Percentiles rank a stretch among this genome's conserved stretches.
phyloP scores from a whole-genome alignment of 352 stramenopile species.

The Saprolegnia parasitica region DNA sequence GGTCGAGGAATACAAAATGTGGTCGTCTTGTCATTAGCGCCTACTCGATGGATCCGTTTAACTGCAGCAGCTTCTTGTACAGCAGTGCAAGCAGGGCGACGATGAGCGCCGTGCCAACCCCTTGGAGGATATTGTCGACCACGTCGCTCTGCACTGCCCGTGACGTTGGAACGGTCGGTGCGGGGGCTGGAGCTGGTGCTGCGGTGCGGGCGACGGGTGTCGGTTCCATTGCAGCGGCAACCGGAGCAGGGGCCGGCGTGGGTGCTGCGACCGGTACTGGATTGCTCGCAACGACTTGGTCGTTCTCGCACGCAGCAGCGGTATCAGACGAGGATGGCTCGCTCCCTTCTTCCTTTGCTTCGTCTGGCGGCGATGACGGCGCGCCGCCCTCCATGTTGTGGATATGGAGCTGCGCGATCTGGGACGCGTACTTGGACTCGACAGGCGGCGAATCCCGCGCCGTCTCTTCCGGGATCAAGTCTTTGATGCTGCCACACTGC shows the following conservation, averaged over 20 bases:
- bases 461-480: conserved; percentile 54
- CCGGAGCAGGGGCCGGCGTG: background rate
- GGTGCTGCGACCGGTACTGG: background rate
- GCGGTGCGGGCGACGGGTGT: background rate
- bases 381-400: conserved; percentile 53
- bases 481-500: conserved; percentile 54
- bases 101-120: conserved; percentile 56
- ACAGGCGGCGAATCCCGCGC: conserved; percentile 31
- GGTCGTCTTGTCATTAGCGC: background rate
- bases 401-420: conserved; percentile 78
- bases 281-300: background rate
- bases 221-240: background rate
- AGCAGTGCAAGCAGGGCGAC: conserved; percentile 66
- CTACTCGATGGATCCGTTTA: conserved; percentile 39
- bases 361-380: background rate
- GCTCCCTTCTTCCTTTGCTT: background rate
- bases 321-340: too few species aligned
- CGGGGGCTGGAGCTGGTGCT: conserved; percentile 11
- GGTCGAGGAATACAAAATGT: background rate
- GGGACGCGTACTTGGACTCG: conserved; percentile 66
- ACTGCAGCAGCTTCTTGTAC: conserved; percentile 79
- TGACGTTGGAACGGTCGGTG: conserved; percentile 29
- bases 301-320: background rate
- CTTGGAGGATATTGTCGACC: conserved; percentile 64
- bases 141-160: conserved; percentile 34